A percentile compares a stretch with the other conserved stretches of the same genome.
These are phyloP conservation scores for Colletotrichum shisoi DNA, from an alignment of 2,329 filamentous ascomycete genomes.

Conservation along the genomic window DNA sequence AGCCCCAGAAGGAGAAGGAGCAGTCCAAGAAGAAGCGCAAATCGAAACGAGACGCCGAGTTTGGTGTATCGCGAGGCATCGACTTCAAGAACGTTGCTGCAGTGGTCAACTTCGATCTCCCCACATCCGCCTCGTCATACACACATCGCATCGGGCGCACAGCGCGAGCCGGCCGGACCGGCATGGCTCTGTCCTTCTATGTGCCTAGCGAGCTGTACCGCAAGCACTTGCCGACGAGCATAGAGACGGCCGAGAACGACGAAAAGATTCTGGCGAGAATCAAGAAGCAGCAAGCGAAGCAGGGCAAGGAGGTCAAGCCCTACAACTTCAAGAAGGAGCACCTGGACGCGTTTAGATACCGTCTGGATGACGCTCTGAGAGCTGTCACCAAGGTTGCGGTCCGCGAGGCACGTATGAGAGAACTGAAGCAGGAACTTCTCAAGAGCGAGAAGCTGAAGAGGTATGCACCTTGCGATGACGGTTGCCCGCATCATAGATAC, in stretches of 20 bases:
- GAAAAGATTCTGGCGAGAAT: conserved; percentile 86
- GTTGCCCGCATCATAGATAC: neutral
- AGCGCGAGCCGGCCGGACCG: conserved; percentile 86
- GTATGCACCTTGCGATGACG: conserved; percentile 20
- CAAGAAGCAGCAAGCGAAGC: conserved; percentile 77
- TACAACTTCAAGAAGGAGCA: conserved; percentile 96
- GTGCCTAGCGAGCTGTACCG: conserved; percentile 81
- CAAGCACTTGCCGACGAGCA: conserved; percentile 87
- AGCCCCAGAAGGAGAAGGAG: conserved; percentile 53
- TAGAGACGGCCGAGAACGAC: conserved; percentile 79
- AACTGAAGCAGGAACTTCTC: conserved; percentile 86
- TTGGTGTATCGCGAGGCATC: conserved; percentile 81
- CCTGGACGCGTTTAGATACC: conserved; percentile 92
- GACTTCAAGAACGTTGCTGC: conserved; percentile 96
- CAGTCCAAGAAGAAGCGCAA: conserved; percentile 65
- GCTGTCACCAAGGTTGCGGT: conserved; percentile 90
- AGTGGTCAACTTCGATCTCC: conserved; percentile 97
- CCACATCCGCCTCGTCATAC: conserved; percentile 86
- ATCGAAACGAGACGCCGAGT: conserved; percentile 79
- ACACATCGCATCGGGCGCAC: conserved; percentile 97
- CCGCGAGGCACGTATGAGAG: conserved; percentile 85
- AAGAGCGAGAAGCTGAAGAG: conserved; percentile 94
- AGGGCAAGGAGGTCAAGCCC: conserved; percentile 81
- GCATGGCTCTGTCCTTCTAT: conserved; percentile 96
- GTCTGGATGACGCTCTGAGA: conserved; percentile 89